Evolutionary conservation across 2,329 filamentous ascomycete species (phyloP).

Genomic region (Zasmidium cellare): DNA sequence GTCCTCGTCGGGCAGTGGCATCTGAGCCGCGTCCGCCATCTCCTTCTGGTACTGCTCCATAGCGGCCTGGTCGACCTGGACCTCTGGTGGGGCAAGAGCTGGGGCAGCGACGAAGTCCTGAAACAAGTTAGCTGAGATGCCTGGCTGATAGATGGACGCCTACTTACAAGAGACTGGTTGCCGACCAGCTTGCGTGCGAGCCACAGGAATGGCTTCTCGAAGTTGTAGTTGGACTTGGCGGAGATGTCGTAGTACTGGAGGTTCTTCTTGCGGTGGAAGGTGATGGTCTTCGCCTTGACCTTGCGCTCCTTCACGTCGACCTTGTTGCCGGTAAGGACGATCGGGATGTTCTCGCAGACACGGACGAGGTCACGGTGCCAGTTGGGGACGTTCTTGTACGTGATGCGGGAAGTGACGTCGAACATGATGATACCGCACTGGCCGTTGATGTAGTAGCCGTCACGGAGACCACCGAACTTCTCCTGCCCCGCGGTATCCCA

Average conservation of each 20-base stretch:
- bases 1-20: slow-evolving; percentile 93
- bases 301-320: slow-evolving; percentile 99
- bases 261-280: slow-evolving; percentile 99
- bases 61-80: slow-evolving; percentile 80
- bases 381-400: slow-evolving; percentile 99
- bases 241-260: slow-evolving; percentile 99
- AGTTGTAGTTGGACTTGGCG: slow-evolving; percentile 99
- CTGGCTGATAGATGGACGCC: not conserved
- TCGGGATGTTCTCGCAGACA: slow-evolving; percentile 98
- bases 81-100: slow-evolving; percentile 90
- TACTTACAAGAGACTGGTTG: slow-evolving; percentile 79
- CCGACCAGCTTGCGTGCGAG: slow-evolving; percentile 97
- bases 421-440: slow-evolving; percentile 99
- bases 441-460: slow-evolving; percentile 99
- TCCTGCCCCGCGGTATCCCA: slow-evolving; percentile 99
- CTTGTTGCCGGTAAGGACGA: slow-evolving; percentile 98
- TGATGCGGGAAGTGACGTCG: slow-evolving; percentile 98
- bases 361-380: slow-evolving; percentile 99
- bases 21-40: slow-evolving; percentile 75
- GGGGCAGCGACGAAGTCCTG: slow-evolving; percentile 96
- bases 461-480: slow-evolving; percentile 98
- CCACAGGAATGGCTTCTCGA: slow-evolving; percentile 99
- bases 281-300: slow-evolving; percentile 99
- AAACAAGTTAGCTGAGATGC: slow-evolving; percentile 28
- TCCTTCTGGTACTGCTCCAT: slow-evolving; percentile 82